Conservation (phyloP, 2,329 filamentous ascomycete species). For the Trichoderma sp. region DNA sequence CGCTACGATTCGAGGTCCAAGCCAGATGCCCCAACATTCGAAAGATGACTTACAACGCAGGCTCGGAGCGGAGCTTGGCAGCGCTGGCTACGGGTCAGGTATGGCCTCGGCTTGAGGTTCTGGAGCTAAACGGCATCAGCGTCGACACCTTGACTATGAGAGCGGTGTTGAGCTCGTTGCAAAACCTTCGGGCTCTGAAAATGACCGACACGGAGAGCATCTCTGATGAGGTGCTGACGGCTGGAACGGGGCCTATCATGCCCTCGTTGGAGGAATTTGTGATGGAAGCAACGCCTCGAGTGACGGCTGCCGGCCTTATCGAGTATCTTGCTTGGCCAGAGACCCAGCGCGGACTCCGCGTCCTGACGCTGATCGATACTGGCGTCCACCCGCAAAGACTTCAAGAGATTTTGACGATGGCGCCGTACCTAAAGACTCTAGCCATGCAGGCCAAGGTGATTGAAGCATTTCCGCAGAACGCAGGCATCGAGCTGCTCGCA, state of each 20-base stretch:
- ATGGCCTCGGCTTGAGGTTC: constrained; percentile 71
- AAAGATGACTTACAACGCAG: constrained; percentile 83
- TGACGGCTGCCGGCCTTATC: constrained; percentile 72
- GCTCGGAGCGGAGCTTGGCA: constrained; percentile 77
- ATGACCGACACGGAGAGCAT: constrained; percentile 69
- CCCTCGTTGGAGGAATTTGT: constrained; percentile 74
- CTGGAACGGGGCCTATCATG: constrained; percentile 67
- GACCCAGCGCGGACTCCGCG: constrained; percentile 61
- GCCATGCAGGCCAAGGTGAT: constrained; percentile 55
- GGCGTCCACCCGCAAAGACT: constrained; percentile 65
- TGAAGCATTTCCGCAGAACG: constrained; percentile 51
- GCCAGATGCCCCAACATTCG: constrained; percentile 79
- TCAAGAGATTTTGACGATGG: constrained; percentile 61
- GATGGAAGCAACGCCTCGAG: constrained; percentile 67
- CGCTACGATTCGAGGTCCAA: constrained; percentile 81
- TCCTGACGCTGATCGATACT: constrained; percentile 71
- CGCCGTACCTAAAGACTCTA: constrained; percentile 59
- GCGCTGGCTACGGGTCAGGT: constrained; percentile 63
- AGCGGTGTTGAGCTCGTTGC: constrained; percentile 68
- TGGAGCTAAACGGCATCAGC: constrained; percentile 69
- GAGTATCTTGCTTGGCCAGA: constrained; percentile 65
- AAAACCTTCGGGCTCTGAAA: constrained; percentile 71
- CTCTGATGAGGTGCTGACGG: constrained; percentile 74
- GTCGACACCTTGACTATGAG: constrained; percentile 72
- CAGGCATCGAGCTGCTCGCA: constrained; percentile 59